Conservation (phyloP, 2,329 filamentous ascomycete species). For the Botrytis fabae region DNA sequence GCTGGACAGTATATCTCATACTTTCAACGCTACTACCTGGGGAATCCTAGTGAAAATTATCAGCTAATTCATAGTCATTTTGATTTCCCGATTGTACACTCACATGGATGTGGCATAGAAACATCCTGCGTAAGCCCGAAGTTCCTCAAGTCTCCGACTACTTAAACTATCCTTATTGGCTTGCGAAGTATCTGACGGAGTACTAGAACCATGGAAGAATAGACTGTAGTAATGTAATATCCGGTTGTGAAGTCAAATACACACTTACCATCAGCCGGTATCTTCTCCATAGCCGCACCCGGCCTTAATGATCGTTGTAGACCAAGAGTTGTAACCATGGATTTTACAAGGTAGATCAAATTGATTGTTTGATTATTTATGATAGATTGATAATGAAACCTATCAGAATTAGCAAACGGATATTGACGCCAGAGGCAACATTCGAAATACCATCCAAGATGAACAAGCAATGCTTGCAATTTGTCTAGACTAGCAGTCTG, state of each 20-base stretch:
- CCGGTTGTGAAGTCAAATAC: background rate
- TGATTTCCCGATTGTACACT: background rate
- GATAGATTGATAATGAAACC: constrained; percentile 30
- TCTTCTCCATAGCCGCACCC: background rate
- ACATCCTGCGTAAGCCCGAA: constrained; percentile 29
- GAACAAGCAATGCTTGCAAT: constrained; percentile 37
- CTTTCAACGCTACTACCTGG: constrained; percentile 10
- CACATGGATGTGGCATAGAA: constrained; percentile 26
- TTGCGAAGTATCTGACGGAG: constrained; percentile 25
- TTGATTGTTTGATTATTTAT: constrained; percentile 33
- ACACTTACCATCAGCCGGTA: background rate
- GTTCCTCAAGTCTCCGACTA: constrained; percentile 26
- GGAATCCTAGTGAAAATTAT: background rate
- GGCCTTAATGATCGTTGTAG: background rate
- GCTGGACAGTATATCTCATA: background rate
- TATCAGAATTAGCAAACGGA: background rate
- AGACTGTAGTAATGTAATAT: background rate
- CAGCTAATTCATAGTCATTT: background rate
- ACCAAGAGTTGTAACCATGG: background rate
- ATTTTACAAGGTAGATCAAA: constrained; percentile 23
- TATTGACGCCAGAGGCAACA: background rate
- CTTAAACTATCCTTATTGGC: constrained; percentile 25
- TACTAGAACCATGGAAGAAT: background rate
- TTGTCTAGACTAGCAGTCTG: constrained; percentile 36
- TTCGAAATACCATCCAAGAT: constrained; percentile 33